A percentile compares a stretch with the other conserved stretches of the same genome.
phyloP scores from a whole-genome alignment of 192 early-diverging fungal genomes.

The Backusella tuberculispora region DNA sequence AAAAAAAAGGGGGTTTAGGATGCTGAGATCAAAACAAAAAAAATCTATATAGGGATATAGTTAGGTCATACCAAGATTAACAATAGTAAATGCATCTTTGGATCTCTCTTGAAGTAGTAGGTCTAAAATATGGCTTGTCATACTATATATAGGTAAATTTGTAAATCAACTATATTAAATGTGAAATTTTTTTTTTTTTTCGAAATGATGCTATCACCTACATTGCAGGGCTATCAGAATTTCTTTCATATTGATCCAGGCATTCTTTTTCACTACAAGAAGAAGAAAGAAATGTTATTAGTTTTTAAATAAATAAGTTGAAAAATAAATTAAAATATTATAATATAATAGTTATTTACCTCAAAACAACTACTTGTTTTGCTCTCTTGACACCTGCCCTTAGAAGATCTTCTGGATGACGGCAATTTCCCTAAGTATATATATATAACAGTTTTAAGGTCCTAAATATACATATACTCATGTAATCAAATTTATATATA shows the following conservation, averaged over 20 bases:
- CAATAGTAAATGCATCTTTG: slow-evolving; percentile 42
- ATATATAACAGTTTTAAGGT: slow-evolving; percentile 25
- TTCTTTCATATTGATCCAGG: slow-evolving; percentile 43
- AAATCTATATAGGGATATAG: not conserved
- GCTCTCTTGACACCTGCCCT: slow-evolving; percentile 50
- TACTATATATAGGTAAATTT: slow-evolving; percentile 36
- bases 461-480: slow-evolving; percentile 4
- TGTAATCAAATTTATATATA: not conserved
- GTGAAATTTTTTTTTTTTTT: not conserved
- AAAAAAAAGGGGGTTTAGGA: not conserved
- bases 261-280: slow-evolving; percentile 34
- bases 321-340: not conserved
- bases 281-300: not conserved
- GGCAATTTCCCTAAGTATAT: slow-evolving; percentile 46
- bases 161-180: not conserved
- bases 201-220: slow-evolving; percentile 9
- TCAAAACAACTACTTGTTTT: slow-evolving; percentile 51
- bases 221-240: slow-evolving; percentile 48
- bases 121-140: slow-evolving; percentile 64
- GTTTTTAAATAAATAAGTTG: not conserved
- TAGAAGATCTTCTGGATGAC: slow-evolving; percentile 50
- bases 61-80: slow-evolving; percentile 36
- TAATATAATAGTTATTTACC: not conserved
- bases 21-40: not conserved
- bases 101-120: slow-evolving; percentile 48